Evolutionary conservation across 495 filamentous ascomycete species (phyloP), one percentile per base, ranked within the genome.

Genomic region (Achaetomiella virescens): DNA sequence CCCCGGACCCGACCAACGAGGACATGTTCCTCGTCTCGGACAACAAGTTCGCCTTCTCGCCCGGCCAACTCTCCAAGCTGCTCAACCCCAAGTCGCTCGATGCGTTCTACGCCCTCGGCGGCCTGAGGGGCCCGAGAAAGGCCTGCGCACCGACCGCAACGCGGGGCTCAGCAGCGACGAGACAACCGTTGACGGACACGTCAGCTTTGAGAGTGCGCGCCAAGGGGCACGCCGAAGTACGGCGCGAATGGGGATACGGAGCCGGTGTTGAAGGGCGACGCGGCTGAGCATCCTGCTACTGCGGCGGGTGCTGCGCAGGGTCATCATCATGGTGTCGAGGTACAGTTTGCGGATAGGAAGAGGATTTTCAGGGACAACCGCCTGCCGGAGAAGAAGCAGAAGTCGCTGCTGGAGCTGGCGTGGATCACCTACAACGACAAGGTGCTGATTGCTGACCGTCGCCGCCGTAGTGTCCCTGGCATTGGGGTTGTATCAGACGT

Each of bases 381-480:
- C 52, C 66, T 95, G 31, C 89, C 89, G 0, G 80, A 79, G 60
- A 87, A 89, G 68, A 87, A 91, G 64, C 79, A 81, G 43, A 86
- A 88, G 51, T 81, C 76, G 36, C 80, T 95, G 50, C 76, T 86
- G 61, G 75, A 84, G 56, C 64, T 92, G 24, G 84, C 90, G 47
- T 95, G 89, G 89, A 84, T 85, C 59, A 88, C 88, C 12, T 91
- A 90, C 68, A 89, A 92, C 61, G 89, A 95, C 70, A 89, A 89
- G 58, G 85, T 95, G 24, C 73, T 95, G 50, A 87, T 92, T 90
- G 27, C 71, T 90, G 49, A 87, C 85, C 6, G 75, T 81, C 27
- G 88, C 87, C 10, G 88, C 86, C 15, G 68, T 89, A 25, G 74
- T 90, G 10, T 89, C 85, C 9, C 73, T 90, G 35, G 85, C 80